Conservation (phyloP, 2,329 filamentous ascomycete genomes). For the Penicillium hesseltinei region DNA sequence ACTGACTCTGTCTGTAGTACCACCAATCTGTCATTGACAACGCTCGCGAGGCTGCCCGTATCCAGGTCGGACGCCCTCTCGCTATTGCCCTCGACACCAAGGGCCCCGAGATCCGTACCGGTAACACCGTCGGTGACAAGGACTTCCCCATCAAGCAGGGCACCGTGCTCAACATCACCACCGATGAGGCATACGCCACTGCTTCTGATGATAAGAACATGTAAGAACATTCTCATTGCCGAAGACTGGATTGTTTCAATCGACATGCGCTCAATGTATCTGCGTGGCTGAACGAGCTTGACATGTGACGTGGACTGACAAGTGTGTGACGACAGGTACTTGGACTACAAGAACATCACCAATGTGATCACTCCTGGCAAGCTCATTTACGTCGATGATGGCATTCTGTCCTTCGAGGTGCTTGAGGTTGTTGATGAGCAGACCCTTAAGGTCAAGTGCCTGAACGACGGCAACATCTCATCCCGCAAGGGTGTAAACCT, state of each 20-base stretch:
- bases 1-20: slow-evolving; percentile 57
- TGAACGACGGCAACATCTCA: slow-evolving; percentile 98
- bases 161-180: slow-evolving; percentile 90
- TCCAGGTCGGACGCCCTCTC: slow-evolving; percentile 76
- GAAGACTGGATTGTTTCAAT: background rate
- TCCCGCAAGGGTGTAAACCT: slow-evolving; percentile 99
- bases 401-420: slow-evolving; percentile 95
- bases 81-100: slow-evolving; percentile 90
- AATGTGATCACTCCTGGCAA: slow-evolving; percentile 91
- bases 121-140: slow-evolving; percentile 67
- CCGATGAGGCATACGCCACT: slow-evolving; percentile 86
- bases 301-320: slow-evolving; percentile 16
- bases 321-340: slow-evolving; percentile 60
- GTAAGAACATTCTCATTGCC: slow-evolving; percentile 53
- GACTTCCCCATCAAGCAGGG: slow-evolving; percentile 82
- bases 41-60: slow-evolving; percentile 78
- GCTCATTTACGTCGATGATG: slow-evolving; percentile 97
- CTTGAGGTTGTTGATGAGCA: slow-evolving; percentile 82
- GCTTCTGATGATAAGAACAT: slow-evolving; percentile 88
- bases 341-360: slow-evolving; percentile 99
- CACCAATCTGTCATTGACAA: slow-evolving; percentile 98
- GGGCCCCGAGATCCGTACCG: slow-evolving; percentile 84
- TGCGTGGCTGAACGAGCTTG: background rate
- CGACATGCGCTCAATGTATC: background rate
- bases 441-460: slow-evolving; percentile 79